A percentile compares a stretch with the other conserved stretches of the same genome.
Conservation (phyloP, 148 eudicot genomes). For the Nepenthes gracilis region DNA sequence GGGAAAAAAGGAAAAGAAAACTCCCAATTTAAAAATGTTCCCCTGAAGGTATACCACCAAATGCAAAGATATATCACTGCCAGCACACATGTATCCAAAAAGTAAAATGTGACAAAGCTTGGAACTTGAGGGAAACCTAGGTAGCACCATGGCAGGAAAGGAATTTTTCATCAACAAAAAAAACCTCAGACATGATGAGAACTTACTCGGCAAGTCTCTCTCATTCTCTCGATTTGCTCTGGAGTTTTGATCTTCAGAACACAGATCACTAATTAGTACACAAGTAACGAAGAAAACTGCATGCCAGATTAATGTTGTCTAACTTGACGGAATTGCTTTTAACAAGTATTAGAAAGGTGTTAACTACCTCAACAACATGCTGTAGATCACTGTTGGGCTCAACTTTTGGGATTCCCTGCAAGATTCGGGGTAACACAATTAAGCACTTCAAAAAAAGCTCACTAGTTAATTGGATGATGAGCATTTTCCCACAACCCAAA, state of each 20-base stretch:
- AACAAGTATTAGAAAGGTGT: neutral
- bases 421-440: neutral
- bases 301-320: neutral
- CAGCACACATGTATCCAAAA: no score
- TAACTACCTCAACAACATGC: conserved; percentile 72
- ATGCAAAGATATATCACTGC: no score
- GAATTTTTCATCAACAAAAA: neutral
- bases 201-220: conserved; percentile 83
- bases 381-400: conserved; percentile 85
- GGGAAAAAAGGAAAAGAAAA: no score
- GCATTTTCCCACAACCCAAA: neutral
- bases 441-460: neutral
- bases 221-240: conserved; percentile 74
- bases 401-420: conserved; percentile 82
- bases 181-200: conserved; percentile 5
- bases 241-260: conserved; percentile 77
- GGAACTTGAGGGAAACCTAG: neutral
- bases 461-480: neutral
- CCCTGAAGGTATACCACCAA: no score
- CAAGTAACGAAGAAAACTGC: conserved; percentile 4
- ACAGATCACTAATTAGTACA: conserved; percentile 1
- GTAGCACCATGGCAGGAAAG: neutral
- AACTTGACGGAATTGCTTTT: neutral
- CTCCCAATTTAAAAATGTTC: no score
- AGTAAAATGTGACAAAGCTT: neutral